These are phyloP conservation scores for Mucor sp. DNA, from an alignment of 371 early-diverging fungal genomes.

Conservation along the genomic window DNA sequence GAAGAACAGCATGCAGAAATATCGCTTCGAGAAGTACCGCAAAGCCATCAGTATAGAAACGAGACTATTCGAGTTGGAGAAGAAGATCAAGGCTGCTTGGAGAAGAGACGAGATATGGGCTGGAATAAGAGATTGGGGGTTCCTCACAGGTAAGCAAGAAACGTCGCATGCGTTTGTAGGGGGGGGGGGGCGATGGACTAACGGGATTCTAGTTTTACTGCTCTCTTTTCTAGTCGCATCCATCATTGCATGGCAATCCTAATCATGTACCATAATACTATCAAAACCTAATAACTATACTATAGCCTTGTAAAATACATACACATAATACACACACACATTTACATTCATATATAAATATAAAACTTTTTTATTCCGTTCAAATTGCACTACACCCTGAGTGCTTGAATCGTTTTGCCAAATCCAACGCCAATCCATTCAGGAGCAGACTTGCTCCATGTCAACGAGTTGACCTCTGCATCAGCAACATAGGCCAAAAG, in stretches of 20 bases:
- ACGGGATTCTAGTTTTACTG: background rate
- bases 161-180: background rate
- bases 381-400: constrained; percentile 40
- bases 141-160: constrained; percentile 10
- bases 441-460: constrained; percentile 69
- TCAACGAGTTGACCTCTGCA: constrained; percentile 70
- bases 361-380: background rate
- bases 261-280: background rate
- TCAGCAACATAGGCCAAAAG: constrained; percentile 70
- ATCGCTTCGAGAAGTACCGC: constrained; percentile 14
- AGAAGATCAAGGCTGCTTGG: constrained; percentile 16
- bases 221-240: background rate
- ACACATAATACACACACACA: background rate
- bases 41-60: constrained; percentile 19
- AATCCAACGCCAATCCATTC: constrained; percentile 81
- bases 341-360: background rate
- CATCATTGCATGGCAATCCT: constrained; percentile 1
- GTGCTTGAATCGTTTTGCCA: constrained; percentile 67
- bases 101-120: constrained; percentile 24
- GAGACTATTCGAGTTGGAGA: constrained; percentile 15
- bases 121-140: constrained; percentile 20
- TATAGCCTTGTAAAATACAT: background rate
- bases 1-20: constrained; percentile 2
- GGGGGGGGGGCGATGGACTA: background rate
- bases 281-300: background rate